A percentile compares a stretch with the other conserved stretches of the same genome.
These are phyloP conservation scores for Rhododendron ferrugineum DNA, from an alignment of 148 eudicot species.

Conservation along the genomic window DNA sequence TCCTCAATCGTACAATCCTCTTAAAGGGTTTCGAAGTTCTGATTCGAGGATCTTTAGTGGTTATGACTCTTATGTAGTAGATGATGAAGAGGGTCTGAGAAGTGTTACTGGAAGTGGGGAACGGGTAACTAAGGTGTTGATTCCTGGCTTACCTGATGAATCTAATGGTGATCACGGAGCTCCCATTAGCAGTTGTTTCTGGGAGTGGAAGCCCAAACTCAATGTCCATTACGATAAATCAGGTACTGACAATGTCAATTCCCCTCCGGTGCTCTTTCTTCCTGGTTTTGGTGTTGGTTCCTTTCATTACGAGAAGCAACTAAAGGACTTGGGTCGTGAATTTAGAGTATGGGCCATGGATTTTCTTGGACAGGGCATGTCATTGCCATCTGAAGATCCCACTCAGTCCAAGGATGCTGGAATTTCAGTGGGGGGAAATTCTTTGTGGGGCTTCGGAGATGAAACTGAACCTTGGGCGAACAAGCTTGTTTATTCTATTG, in stretches of 20 bases:
- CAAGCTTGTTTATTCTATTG: constrained; percentile 85
- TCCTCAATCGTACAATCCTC: constrained; percentile 22
- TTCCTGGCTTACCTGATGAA: constrained; percentile 75
- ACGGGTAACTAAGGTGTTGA: constrained; percentile 43
- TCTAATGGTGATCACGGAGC: constrained; percentile 55
- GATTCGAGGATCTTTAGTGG: constrained; percentile 33
- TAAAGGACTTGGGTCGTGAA: constrained; percentile 83
- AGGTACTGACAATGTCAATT: constrained; percentile 50
- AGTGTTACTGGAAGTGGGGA: constrained; percentile 28
- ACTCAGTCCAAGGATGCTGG: constrained; percentile 33
- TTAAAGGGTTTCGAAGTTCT: constrained; percentile 23
- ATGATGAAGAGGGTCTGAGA: constrained; percentile 32
- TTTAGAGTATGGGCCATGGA: constrained; percentile 82
- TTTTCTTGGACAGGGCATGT: constrained; percentile 95
- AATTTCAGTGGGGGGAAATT: constrained; percentile 19
- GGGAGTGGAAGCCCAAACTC: constrained; percentile 92
- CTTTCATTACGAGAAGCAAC: constrained; percentile 89
- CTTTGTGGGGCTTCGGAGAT: constrained; percentile 83
- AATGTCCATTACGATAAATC: constrained; percentile 73
- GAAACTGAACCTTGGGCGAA: constrained; percentile 83
- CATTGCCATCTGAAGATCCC: constrained; percentile 84
- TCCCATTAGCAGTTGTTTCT: constrained; percentile 45
- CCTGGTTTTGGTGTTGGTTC: constrained; percentile 99
- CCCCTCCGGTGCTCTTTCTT: constrained; percentile 77
- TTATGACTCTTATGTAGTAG: constrained; percentile 35